Evolutionary conservation across 352 stramenopile species (phyloP), one percentile per base, ranked within the genome.

Genomic region (Thalassiosira gravida): DNA sequence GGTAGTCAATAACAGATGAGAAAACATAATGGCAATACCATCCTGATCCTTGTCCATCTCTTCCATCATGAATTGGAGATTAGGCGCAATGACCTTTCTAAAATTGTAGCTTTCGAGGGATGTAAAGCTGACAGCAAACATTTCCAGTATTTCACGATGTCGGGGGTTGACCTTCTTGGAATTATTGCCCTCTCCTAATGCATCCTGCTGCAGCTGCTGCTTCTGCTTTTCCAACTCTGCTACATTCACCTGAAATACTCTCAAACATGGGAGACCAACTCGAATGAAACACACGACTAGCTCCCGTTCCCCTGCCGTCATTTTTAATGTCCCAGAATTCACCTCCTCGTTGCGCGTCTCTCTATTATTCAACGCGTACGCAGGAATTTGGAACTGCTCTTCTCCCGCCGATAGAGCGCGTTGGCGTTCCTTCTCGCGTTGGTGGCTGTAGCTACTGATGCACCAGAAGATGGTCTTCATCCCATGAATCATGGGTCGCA

Each of bases 401-500:
- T 82, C 83, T 1, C 61, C 67, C 2, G 58, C 57, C 14, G 32
- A 14, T 6, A 67, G 57, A 16, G 67, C 37, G 1, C 70, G 69
- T n/a, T 71, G 52, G 0, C 64, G 63, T 46, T 85, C 61, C 42
- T 88, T 92, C 30, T 90, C 86, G 55, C 82, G 47, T 61, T 89
- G 76, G 25, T 79, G 76, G 11, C 81, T 71, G 67, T 95, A 96
- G 35, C 80, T 94, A 52, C 82, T 87, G 27, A 98, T 98, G 84
- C 97, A 99, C 95, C 96, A 99, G 57, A 99, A 97, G 3, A 99
- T 90, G 8, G 96, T 98, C 65, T 98, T 98, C 42, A 98, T 95
- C 13, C 97, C 97, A n/a, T 97, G 81, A 53, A 99, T 97, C 91
- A 99, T 98, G 9, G 96, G 98, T 22, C 95, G 92, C 42, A 99